Conservation (phyloP, 2,329 filamentous ascomycete genomes). For the Lachnellula hyalina region DNA sequence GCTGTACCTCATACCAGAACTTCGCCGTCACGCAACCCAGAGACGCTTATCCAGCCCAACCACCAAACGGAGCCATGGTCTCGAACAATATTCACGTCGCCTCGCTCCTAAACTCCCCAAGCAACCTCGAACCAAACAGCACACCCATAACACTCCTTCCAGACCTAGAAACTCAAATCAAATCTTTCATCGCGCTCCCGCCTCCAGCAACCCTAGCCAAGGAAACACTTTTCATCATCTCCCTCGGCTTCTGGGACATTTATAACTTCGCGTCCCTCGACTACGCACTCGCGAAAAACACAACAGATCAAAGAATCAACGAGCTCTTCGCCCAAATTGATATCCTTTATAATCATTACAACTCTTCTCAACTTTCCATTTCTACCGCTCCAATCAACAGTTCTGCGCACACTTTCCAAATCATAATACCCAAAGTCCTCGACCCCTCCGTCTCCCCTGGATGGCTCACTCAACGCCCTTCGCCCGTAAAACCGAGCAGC, state of each 20-base stretch:
- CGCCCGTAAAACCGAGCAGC: slow-evolving; percentile 41
- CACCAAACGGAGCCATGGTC: slow-evolving; percentile 23
- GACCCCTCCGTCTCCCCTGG: slow-evolving; percentile 51
- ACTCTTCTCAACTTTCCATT: slow-evolving; percentile 2
- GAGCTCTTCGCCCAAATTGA: slow-evolving; percentile 28
- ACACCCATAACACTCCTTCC: slow-evolving; percentile 15
- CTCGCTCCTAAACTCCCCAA: neutral
- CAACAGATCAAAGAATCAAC: slow-evolving; percentile 15
- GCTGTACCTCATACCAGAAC: slow-evolving; percentile 26
- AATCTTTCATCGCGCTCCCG: slow-evolving; percentile 23
- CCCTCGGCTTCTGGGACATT: slow-evolving; percentile 32
- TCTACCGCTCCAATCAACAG: neutral
- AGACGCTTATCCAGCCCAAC: slow-evolving; percentile 12
- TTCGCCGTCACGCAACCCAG: slow-evolving; percentile 25
- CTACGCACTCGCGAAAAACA: slow-evolving; percentile 10
- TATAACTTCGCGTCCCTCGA: slow-evolving; percentile 25
- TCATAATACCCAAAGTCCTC: slow-evolving; percentile 47
- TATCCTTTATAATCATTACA: slow-evolving; percentile 22
- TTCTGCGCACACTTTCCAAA: slow-evolving; percentile 36
- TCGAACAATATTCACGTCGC: slow-evolving; percentile 21
- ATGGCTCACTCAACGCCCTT: slow-evolving; percentile 41
- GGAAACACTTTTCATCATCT: slow-evolving; percentile 27
- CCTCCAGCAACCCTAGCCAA: slow-evolving; percentile 4
- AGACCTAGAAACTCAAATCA: slow-evolving; percentile 26
- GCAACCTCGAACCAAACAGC: neutral